Percentiles rank a stretch among this genome's conserved stretches.
Conservation (phyloP, 768 basidiomycete species). For the Dendrothele bispora region DNA sequence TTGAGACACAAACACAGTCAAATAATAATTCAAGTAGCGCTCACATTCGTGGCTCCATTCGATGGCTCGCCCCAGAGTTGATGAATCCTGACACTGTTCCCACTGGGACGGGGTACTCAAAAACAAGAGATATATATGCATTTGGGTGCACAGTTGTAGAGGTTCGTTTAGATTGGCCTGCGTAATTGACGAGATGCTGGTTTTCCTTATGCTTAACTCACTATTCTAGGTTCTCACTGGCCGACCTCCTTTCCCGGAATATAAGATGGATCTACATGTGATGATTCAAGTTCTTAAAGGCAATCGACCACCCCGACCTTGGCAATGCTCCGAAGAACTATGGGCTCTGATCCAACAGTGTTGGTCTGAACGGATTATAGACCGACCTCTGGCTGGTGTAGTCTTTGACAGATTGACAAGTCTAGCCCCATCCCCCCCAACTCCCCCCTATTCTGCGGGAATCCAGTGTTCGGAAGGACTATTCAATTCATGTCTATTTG, state of each 20-base stretch:
- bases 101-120: not conserved
- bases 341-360: not conserved
- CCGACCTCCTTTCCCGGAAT: conserved; percentile 7
- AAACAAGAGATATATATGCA: conserved; percentile 13
- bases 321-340: not conserved
- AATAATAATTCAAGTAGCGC: not conserved
- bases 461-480: no score
- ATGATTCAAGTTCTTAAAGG: conserved; percentile 7
- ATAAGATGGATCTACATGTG: conserved; percentile 1
- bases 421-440: no score
- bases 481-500: no score
- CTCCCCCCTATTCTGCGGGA: no score
- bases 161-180: conserved; percentile 2
- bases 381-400: not conserved
- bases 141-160: conserved; percentile 10
- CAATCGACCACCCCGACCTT: conserved; percentile 8
- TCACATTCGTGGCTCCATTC: conserved; percentile 9
- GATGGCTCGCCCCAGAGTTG: conserved; percentile 14
- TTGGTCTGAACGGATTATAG: conserved; percentile 6
- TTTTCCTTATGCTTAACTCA: not conserved
- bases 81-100: not conserved
- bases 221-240: conserved; percentile 10
- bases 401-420: not conserved
- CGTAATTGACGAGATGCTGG: no score
- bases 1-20: not conserved